Evolutionary conservation across 495 filamentous ascomycete species (phyloP).

Genomic region (Penicillium macrosclerotiorum): DNA sequence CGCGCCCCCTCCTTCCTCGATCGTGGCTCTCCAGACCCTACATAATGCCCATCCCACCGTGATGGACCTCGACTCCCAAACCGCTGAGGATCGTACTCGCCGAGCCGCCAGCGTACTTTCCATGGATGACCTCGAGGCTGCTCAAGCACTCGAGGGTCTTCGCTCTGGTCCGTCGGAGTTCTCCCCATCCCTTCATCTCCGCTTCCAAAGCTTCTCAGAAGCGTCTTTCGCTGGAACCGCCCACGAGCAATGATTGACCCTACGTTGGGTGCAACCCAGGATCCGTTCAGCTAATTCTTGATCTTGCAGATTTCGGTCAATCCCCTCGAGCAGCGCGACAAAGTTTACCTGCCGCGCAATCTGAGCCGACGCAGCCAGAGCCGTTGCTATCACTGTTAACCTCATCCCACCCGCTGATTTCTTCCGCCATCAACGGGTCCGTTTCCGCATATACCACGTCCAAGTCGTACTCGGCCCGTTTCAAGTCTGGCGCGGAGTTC

Average conservation of each 20-base stretch:
- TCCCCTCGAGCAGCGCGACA: conserved; percentile 33
- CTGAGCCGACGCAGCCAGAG: conserved; percentile 50
- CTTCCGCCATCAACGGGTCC: conserved; percentile 76
- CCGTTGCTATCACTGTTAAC: conserved; percentile 79
- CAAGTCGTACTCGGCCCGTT: conserved; percentile 83
- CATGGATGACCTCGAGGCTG: conserved; percentile 85
- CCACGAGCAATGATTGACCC: too few relatives aligned
- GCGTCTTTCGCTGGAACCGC: background rate
- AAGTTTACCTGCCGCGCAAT: conserved; percentile 16
- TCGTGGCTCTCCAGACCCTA: conserved; percentile 2
- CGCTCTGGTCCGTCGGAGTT: conserved; percentile 63
- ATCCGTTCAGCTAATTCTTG: conserved; percentile 16
- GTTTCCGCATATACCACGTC: conserved; percentile 76
- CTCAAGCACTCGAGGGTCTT: conserved; percentile 81
- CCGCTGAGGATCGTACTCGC: conserved; percentile 41
- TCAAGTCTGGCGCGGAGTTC: conserved; percentile 80
- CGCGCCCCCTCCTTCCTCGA: conserved; percentile 8
- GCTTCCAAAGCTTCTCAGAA: too few relatives aligned
- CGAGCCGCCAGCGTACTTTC: conserved; percentile 54
- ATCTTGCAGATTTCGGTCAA: conserved; percentile 29
- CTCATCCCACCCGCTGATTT: conserved; percentile 73
- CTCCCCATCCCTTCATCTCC: conserved; percentile 8
- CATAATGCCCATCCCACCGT: conserved; percentile 34
- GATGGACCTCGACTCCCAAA: conserved; percentile 42
- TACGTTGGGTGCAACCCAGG: too few relatives aligned